A percentile compares a stretch with the other conserved stretches of the same genome.
phyloP scores from a whole-genome alignment of 225 moss, liverwort and hornwort species.

The Sphagnum tenellum region DNA sequence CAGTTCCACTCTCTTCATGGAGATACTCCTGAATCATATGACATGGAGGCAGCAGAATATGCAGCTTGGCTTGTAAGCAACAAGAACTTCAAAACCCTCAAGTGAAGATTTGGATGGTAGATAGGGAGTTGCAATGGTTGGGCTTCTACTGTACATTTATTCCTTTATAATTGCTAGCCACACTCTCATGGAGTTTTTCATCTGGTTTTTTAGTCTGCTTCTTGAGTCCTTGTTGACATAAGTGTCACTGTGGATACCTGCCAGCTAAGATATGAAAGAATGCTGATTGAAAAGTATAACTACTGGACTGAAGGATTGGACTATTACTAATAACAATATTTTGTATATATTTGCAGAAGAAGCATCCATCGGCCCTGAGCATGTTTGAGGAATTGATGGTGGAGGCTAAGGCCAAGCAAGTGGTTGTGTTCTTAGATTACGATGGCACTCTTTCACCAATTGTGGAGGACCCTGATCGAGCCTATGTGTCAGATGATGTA shows the following conservation, averaged over 20 bases:
- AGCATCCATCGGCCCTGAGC: conserved; percentile 85
- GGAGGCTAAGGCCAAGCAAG: conserved; percentile 52
- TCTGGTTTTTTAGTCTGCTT: no score
- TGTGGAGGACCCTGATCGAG: conserved; percentile 90
- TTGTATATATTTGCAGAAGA: conserved; percentile 30
- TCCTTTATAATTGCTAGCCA: no score
- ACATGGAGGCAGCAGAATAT: conserved; percentile 32
- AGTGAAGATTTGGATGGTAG: no score
- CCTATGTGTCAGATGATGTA: conserved; percentile 91
- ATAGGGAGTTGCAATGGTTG: no score
- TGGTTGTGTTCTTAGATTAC: conserved; percentile 87
- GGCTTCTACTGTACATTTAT: background rate
- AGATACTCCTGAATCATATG: conserved; percentile 33
- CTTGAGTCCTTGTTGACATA: no score
- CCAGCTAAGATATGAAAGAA: no score
- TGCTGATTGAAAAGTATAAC: no score
- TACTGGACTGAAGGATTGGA: no score
- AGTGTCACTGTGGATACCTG: no score
- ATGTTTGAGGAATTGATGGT: conserved; percentile 56
- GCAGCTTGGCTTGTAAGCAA: conserved; percentile 49
- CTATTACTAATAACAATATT: no score
- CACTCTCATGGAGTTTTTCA: no score
- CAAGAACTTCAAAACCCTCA: background rate
- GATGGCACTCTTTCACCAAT: conserved; percentile 98
- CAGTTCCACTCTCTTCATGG: conserved; percentile 38